These are phyloP conservation scores for Calamus simplicifolius DNA, from an alignment of 176 grass and related monocot genomes.

Conservation along the genomic window DNA sequence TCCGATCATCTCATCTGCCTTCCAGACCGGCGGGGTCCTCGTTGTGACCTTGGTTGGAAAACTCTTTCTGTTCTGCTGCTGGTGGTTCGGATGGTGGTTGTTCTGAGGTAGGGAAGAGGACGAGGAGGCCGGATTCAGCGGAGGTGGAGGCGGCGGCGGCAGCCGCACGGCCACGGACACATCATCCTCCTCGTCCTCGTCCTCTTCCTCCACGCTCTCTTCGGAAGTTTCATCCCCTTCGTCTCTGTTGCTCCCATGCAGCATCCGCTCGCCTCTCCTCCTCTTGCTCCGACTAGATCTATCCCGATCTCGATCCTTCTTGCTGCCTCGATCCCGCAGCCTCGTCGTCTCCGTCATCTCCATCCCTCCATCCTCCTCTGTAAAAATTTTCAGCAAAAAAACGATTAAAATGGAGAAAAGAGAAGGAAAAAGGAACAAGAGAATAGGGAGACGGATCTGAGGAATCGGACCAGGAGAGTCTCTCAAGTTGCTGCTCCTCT, in stretches of 20 bases:
- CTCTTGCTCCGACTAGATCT: conserved; percentile 7
- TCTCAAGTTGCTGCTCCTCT: conserved; percentile 2
- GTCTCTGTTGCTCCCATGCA: conserved; percentile 4
- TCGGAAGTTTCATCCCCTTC: conserved; percentile 77
- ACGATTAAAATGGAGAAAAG: background rate
- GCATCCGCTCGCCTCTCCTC: conserved; percentile 12
- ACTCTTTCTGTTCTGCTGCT: conserved; percentile 56
- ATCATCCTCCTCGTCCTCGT: conserved; percentile 67
- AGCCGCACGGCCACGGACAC: conserved; percentile 43
- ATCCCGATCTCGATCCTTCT: conserved; percentile 7
- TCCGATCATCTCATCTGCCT: conserved; percentile 99
- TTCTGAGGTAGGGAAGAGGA: conserved; percentile 23
- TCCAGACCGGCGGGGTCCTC: conserved; percentile 38
- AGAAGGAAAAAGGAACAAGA: background rate
- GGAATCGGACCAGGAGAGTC: background rate
- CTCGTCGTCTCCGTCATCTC: conserved; percentile 6
- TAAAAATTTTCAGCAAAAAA: background rate
- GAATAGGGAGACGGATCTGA: background rate
- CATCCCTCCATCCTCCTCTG: conserved; percentile 15
- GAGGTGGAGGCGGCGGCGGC: conserved; percentile 46
- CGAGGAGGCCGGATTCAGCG: conserved; percentile 28
- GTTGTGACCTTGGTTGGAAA: conserved; percentile 15
- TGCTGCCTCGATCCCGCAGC: conserved; percentile 1
- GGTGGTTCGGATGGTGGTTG: background rate
- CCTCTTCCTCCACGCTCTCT: conserved; percentile 72